Conservation (phyloP, 495 filamentous ascomycete genomes). For the Talaromyces proteolyticus region DNA sequence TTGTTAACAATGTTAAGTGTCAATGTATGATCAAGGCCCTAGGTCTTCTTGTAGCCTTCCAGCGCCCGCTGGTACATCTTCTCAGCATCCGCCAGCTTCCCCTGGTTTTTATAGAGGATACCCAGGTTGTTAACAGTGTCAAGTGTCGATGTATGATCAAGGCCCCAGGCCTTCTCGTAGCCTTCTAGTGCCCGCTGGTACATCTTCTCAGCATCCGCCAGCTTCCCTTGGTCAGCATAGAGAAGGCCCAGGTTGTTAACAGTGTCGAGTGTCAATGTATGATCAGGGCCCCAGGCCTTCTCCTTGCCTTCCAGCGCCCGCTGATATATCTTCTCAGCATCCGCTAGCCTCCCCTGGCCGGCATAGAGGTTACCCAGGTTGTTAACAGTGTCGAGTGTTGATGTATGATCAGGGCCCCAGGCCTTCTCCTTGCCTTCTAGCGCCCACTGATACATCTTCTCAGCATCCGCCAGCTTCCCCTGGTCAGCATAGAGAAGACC, state of each 20-base stretch:
- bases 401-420: slow-evolving; percentile 11
- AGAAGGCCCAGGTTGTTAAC: slow-evolving; percentile 19
- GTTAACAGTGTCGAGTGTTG: not conserved
- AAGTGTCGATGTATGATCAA: slow-evolving; percentile 25
- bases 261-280: slow-evolving; percentile 22
- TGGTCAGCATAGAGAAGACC: slow-evolving; percentile 11
- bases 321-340: slow-evolving; percentile 21
- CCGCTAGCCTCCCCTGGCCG: slow-evolving; percentile 14
- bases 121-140: slow-evolving; percentile 27
- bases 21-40: slow-evolving; percentile 24
- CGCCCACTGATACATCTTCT: slow-evolving; percentile 18
- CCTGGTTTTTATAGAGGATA: slow-evolving; percentile 22
- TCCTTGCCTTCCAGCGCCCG: slow-evolving; percentile 12
- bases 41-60: slow-evolving; percentile 25
- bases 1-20: slow-evolving; percentile 31
- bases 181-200: slow-evolving; percentile 26
- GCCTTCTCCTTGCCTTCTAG: slow-evolving; percentile 14
- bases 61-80: slow-evolving; percentile 24
- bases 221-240: slow-evolving; percentile 19
- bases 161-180: slow-evolving; percentile 20
- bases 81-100: slow-evolving; percentile 33
- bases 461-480: slow-evolving; percentile 18
- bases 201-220: slow-evolving; percentile 25
- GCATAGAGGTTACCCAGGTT: slow-evolving; percentile 17
- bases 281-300: slow-evolving; percentile 21